Percentiles rank a stretch among this genome's conserved stretches.
Conservation (phyloP, 768 basidiomycete species). For the Krasilnikovozyma curviuscula region DNA sequence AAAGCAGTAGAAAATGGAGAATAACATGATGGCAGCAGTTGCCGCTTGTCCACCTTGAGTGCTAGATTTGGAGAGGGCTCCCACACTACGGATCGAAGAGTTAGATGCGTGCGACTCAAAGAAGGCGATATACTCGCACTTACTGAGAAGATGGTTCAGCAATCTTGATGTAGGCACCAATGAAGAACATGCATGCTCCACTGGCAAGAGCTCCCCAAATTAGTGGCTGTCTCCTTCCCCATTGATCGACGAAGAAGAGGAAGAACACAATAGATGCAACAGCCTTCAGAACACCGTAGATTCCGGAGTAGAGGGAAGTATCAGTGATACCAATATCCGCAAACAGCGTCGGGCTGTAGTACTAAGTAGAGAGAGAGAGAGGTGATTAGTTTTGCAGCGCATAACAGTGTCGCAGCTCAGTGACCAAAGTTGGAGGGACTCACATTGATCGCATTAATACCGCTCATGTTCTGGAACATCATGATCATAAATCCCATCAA, state of each 20-base stretch:
- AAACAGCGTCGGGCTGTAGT: conserved; percentile 36
- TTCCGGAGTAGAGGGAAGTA: conserved; percentile 31
- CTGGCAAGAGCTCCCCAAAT: conserved; percentile 31
- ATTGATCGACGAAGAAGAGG: conserved; percentile 29
- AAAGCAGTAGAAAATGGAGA: conserved; percentile 1
- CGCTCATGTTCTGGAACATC: conserved; percentile 10
- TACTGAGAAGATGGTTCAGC: not conserved
- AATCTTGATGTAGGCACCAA: conserved; percentile 24
- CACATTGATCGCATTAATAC: conserved; percentile 3
- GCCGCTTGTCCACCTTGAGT: conserved; percentile 1
- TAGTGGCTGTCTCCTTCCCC: conserved; percentile 31
- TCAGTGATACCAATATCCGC: conserved; percentile 31
- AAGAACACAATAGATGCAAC: conserved; percentile 28
- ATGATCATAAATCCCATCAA: conserved; percentile 9
- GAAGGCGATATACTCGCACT: not conserved
- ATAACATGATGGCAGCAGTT: conserved; percentile 6
- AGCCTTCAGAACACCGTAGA: conserved; percentile 35
- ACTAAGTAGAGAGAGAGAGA: too few relatives aligned
- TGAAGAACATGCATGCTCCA: conserved; percentile 31
- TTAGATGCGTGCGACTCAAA: not conserved
- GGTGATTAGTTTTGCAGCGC: not conserved
- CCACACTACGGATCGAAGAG: not conserved
- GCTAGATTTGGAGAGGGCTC: not conserved
- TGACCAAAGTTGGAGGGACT: not conserved
- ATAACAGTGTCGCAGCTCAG: not conserved